Percentiles rank a stretch among this genome's conserved stretches.
These are phyloP conservation scores for Cyclostephanos invisitatus DNA, from an alignment of 108 stramenopile genomes.

Conservation along the genomic window DNA sequence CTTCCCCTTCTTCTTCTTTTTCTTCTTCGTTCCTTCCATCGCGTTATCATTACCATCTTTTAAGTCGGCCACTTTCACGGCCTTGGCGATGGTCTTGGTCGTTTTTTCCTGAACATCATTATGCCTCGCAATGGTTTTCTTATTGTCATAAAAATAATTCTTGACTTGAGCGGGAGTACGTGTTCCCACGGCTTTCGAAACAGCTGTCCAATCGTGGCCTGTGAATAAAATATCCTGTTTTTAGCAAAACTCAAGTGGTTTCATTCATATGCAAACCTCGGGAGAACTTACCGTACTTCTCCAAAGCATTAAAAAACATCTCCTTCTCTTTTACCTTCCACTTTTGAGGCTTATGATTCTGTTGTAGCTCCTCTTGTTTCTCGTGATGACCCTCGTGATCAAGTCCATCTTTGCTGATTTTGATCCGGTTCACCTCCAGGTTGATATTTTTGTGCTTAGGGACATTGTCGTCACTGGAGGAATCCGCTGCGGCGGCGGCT, in stretches of 20 bases:
- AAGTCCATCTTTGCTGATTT: conserved; percentile 8
- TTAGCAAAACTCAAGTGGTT: not conserved
- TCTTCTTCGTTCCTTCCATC: conserved; percentile 22
- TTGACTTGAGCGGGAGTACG: conserved; percentile 79
- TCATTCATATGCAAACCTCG: conserved; percentile 5
- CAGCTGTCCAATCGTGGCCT: conserved; percentile 63
- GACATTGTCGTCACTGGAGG: conserved; percentile 9
- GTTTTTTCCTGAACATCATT: conserved; percentile 12
- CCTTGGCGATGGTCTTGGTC: conserved; percentile 10
- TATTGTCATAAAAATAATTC: conserved; percentile 88
- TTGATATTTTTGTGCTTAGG: not conserved
- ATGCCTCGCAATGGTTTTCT: conserved; percentile 65
- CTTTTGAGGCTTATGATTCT: conserved; percentile 58
- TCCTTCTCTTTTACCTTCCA: conserved; percentile 80
- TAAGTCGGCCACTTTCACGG: not conserved
- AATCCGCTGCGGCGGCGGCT: not conserved
- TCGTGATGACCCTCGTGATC: conserved; percentile 1
- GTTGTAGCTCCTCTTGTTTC: conserved; percentile 24
- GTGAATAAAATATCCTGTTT: not conserved
- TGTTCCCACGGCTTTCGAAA: conserved; percentile 70
- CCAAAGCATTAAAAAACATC: conserved; percentile 74
- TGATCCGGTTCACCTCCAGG: not conserved
- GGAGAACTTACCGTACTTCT: conserved; percentile 62
- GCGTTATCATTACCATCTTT: conserved; percentile 1
- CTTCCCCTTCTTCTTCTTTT: conserved; percentile 14